These are phyloP conservation scores for Myriangium duriaei DNA, from an alignment of 2,329 filamentous ascomycete genomes.

Conservation along the genomic window DNA sequence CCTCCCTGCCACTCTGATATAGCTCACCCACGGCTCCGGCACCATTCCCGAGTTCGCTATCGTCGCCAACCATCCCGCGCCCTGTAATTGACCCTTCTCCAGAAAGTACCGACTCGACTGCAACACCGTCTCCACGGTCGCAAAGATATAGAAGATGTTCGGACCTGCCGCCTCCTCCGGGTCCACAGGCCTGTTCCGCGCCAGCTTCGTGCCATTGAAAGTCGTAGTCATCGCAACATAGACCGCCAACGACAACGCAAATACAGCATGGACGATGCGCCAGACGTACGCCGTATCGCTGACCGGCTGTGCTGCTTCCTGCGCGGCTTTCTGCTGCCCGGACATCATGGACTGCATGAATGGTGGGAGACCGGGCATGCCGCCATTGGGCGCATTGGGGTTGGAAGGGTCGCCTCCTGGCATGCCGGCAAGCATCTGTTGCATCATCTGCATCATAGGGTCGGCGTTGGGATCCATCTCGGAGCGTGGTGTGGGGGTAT, in stretches of 20 bases:
- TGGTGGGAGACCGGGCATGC: conserved; percentile 30
- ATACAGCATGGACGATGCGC: conserved; percentile 60
- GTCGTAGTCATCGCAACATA: conserved; percentile 57
- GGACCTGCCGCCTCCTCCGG: conserved; percentile 30
- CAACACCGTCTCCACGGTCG: conserved; percentile 60
- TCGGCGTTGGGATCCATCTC: conserved; percentile 35
- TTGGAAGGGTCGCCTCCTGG: conserved; percentile 22
- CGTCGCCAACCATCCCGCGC: conserved; percentile 50
- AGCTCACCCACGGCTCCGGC: conserved; percentile 51
- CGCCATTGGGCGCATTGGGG: conserved; percentile 20
- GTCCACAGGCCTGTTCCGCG: conserved; percentile 32
- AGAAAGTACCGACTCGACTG: conserved; percentile 60
- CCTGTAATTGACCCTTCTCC: conserved; percentile 47
- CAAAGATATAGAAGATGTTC: conserved; percentile 68
- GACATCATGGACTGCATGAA: conserved; percentile 35
- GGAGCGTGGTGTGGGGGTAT: conserved; percentile 2
- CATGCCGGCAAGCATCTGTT: conserved; percentile 52
- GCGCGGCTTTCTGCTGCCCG: conserved; percentile 24
- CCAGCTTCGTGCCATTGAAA: conserved; percentile 53
- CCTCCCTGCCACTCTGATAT: conserved; percentile 47
- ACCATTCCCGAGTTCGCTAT: conserved; percentile 46
- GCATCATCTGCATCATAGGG: conserved; percentile 62
- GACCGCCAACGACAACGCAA: conserved; percentile 55
- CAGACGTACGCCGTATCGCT: conserved; percentile 45
- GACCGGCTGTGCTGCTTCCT: conserved; percentile 15